Percentiles rank a stretch among this genome's conserved stretches.
These are phyloP conservation scores for Penicillium sp. DNA, from an alignment of 2,329 filamentous ascomycete species.

Conservation along the genomic window DNA sequence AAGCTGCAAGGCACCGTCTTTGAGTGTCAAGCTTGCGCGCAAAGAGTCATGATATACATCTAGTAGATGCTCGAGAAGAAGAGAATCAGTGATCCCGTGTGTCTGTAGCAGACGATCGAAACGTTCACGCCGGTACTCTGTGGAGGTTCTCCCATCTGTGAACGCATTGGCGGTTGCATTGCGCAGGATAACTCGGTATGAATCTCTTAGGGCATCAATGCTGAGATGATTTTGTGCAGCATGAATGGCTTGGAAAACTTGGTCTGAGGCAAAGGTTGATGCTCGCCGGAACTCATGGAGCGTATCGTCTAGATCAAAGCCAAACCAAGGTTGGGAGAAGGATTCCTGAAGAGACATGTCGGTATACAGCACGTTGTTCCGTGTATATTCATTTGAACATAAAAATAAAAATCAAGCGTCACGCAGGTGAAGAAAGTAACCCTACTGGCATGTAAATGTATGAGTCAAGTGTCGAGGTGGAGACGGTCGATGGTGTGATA, in stretches of 20 bases:
- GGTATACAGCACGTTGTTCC: too few species aligned
- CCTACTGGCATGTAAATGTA: neutral
- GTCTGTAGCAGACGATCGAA: constrained; percentile 37
- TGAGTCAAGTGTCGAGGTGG: neutral
- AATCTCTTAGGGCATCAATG: constrained; percentile 13
- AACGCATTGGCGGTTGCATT: constrained; percentile 45
- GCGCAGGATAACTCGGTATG: constrained; percentile 39
- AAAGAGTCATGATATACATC: constrained; percentile 16
- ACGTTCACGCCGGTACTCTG: constrained; percentile 46
- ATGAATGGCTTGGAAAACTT: constrained; percentile 36
- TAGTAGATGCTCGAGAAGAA: constrained; percentile 11
- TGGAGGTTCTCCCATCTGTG: constrained; percentile 47
- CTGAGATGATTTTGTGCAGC: constrained; percentile 10
- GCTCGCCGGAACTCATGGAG: constrained; percentile 51
- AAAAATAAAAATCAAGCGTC: neutral
- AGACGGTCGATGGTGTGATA: neutral
- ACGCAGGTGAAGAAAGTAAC: too few species aligned
- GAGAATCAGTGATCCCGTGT: constrained; percentile 10
- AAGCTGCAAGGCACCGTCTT: constrained; percentile 40
- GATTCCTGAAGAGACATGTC: constrained; percentile 15
- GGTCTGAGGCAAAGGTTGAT: constrained; percentile 38
- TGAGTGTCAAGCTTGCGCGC: constrained; percentile 32
- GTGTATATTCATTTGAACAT: neutral
- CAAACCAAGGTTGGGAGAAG: constrained; percentile 42
- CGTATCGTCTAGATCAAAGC: constrained; percentile 54